phyloP scores from a whole-genome alignment of 1,284 basidiomycete species.

The Vanrija sp. region DNA sequence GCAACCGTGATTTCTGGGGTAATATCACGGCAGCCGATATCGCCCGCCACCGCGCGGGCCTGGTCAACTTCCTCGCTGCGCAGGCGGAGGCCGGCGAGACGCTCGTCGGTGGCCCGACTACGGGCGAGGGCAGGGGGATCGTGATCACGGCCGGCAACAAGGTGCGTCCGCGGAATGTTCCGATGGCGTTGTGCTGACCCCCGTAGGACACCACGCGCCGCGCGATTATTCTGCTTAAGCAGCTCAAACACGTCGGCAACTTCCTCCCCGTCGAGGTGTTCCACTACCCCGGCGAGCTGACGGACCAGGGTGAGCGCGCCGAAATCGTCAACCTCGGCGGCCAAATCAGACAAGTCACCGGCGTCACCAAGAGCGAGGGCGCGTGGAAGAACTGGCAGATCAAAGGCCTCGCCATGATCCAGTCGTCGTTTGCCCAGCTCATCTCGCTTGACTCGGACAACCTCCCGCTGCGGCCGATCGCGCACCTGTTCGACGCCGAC shows the following conservation, averaged over 20 bases:
- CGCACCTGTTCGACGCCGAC: constrained; percentile 47
- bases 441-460: constrained; percentile 52
- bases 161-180: constrained; percentile 22
- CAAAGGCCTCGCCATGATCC: constrained; percentile 51
- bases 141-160: constrained; percentile 51
- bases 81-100: constrained; percentile 29
- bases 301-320: constrained; percentile 24
- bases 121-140: constrained; percentile 42
- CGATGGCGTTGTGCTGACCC: neutral
- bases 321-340: constrained; percentile 46
- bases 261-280: constrained; percentile 51
- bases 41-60: constrained; percentile 28
- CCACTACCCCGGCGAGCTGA: constrained; percentile 50
- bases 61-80: constrained; percentile 42
- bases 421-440: constrained; percentile 50
- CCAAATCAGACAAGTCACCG: constrained; percentile 34
- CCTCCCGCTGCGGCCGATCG: constrained; percentile 48
- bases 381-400: constrained; percentile 45
- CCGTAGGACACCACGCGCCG: constrained; percentile 48
- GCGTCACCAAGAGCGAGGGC: constrained; percentile 31
- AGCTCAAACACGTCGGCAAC: constrained; percentile 42
- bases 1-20: constrained; percentile 44
- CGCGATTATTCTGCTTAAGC: constrained; percentile 44
- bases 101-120: constrained; percentile 25
- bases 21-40: constrained; percentile 35